phyloP scores from a whole-genome alignment of 208 protist species.

The Trypanosoma lewisi region DNA sequence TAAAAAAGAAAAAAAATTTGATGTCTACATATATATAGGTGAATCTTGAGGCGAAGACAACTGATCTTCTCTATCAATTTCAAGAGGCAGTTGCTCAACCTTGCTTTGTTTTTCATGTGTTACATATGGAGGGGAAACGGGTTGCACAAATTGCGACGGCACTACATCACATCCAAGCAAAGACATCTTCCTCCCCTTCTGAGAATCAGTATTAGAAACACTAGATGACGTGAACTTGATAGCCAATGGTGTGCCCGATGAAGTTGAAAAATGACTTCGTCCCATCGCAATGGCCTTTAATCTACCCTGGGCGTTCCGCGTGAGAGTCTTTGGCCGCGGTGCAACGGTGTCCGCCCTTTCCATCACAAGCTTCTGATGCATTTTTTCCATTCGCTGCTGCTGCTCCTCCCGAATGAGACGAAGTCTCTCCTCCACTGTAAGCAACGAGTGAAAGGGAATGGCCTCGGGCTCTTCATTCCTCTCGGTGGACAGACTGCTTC shows the following conservation, averaged over 20 bases:
- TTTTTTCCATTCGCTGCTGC: constrained; percentile 35
- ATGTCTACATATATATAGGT: constrained; percentile 3
- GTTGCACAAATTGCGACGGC: background rate
- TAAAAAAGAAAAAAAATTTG: no score
- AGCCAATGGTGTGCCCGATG: background rate
- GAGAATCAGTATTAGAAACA: background rate
- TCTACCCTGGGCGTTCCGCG: constrained; percentile 43
- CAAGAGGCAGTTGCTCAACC: background rate
- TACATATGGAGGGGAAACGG: background rate
- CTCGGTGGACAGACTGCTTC: background rate
- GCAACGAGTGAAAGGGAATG: background rate
- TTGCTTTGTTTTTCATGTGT: background rate
- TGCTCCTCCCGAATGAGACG: constrained; percentile 50
- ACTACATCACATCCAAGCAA: background rate
- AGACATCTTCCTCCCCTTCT: background rate
- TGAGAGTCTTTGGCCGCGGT: constrained; percentile 53
- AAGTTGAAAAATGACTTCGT: background rate
- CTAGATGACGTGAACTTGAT: background rate
- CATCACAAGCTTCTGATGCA: constrained; percentile 37
- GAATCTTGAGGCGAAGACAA: background rate
- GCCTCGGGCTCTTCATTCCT: background rate
- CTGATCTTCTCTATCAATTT: constrained; percentile 11
- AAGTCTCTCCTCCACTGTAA: constrained; percentile 22
- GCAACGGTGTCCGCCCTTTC: constrained; percentile 49
- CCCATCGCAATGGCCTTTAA: constrained; percentile 32